A percentile compares a stretch with the other conserved stretches of the same genome.
Conservation (phyloP, 2,329 filamentous ascomycete genomes). For the Xylaria multiplex region DNA sequence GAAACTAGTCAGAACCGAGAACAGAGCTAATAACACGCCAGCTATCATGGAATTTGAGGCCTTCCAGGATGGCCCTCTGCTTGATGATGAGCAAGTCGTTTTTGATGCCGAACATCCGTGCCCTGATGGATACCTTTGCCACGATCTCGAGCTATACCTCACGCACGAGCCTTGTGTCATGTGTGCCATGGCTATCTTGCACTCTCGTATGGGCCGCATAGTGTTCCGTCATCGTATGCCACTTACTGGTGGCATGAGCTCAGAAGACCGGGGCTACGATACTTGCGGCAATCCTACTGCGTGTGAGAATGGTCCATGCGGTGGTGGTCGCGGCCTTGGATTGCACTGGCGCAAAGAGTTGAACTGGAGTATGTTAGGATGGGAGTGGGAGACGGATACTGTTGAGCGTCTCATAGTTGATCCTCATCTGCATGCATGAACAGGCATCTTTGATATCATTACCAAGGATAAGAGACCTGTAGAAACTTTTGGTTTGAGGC, state of each 20-base stretch:
- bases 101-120: constrained; percentile 72
- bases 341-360: constrained; percentile 79
- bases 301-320: constrained; percentile 51
- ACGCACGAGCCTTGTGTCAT: constrained; percentile 97
- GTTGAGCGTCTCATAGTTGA: constrained; percentile 55
- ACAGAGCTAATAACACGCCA: constrained; percentile 50
- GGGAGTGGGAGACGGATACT: constrained; percentile 73
- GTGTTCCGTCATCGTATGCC: constrained; percentile 84
- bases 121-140: constrained; percentile 89
- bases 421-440: constrained; percentile 60
- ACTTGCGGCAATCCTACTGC: constrained; percentile 41
- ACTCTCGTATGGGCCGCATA: constrained; percentile 89
- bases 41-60: constrained; percentile 66
- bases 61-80: constrained; percentile 75
- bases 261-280: constrained; percentile 71
- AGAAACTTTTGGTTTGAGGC: constrained; percentile 49
- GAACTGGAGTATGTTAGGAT: constrained; percentile 86
- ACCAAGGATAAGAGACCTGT: constrained; percentile 32
- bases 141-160: constrained; percentile 90
- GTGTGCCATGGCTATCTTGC: constrained; percentile 95
- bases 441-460: constrained; percentile 51
- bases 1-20: constrained; percentile 68
- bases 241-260: constrained; percentile 82
- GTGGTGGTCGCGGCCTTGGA: constrained; percentile 70
- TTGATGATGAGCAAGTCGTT: constrained; percentile 71